Evolutionary conservation across 2,329 filamentous ascomycete species (phyloP).

Genomic region (Colletotrichum higginsianum): DNA sequence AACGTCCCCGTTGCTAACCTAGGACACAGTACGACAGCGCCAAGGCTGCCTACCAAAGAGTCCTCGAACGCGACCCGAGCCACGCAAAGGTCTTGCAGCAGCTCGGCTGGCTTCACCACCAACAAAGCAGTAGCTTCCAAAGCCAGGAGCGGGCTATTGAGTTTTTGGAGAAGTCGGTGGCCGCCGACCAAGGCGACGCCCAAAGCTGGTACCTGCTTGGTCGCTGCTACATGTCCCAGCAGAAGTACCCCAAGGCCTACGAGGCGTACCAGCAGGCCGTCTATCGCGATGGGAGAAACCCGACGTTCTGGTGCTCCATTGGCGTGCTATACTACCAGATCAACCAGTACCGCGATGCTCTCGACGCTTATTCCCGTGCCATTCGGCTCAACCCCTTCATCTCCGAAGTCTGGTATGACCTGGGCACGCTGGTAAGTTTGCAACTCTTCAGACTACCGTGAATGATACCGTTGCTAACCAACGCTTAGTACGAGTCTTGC

Average conservation of each 20-base stretch:
- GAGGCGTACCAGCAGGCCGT: conserved; percentile 99
- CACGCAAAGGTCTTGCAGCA: conserved; percentile 99
- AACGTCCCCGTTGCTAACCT: conserved; percentile 47
- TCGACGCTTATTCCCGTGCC: conserved; percentile 97
- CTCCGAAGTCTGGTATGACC: conserved; percentile 98
- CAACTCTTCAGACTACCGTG: conserved; percentile 18
- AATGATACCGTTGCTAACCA: conserved; percentile 49
- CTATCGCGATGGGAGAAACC: conserved; percentile 96
- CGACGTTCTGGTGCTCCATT: conserved; percentile 99
- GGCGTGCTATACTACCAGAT: conserved; percentile 99
- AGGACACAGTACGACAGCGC: conserved; percentile 86
- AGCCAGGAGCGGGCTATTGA: conserved; percentile 98
- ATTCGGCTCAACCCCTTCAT: conserved; percentile 98
- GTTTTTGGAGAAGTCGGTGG: conserved; percentile 96
- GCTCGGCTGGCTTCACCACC: conserved; percentile 96
- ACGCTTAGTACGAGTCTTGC: conserved; percentile 89
- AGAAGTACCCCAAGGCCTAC: conserved; percentile 98
- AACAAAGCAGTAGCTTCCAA: conserved; percentile 91
- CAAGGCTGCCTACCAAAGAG: conserved; percentile 91
- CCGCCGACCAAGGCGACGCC: conserved; percentile 91
- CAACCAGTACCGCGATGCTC: conserved; percentile 97
- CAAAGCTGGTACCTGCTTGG: conserved; percentile 99
- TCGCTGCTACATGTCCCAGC: conserved; percentile 98
- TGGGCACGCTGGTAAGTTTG: conserved; percentile 88
- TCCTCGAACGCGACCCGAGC: conserved; percentile 93